Base-by-base conservation (phyloP, 1,284 basidiomycete species). In the Clitocybe nebularis region DNA sequence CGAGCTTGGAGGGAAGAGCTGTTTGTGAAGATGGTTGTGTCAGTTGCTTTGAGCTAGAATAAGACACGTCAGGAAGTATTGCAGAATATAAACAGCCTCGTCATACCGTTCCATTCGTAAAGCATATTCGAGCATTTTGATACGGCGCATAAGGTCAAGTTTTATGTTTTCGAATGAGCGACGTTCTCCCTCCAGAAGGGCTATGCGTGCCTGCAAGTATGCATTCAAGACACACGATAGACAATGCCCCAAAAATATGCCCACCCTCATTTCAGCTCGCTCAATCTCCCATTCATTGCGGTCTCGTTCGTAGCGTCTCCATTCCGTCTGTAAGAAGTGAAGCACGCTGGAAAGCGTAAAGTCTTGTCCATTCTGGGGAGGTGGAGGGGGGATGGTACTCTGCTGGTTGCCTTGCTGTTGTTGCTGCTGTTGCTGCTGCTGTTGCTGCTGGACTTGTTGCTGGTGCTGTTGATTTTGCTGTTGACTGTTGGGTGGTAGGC, bases 201-300 rank as follows among this genome's bases (percentile, higher is more conserved):
- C 95, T 54, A 99, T 97, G 39, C 95, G 83, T 43, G 94, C 93
- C 88, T 93, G 58, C 5, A 42, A 46, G 44, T 43, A 44, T 40
- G 45, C 32, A 45, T 41, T 49, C 50, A 46, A 21, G n/a, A n/a
- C n/a, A n/a, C n/a, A n/a, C 49, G 49, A 48, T 50, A 56, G 51
- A 49, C 57, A 55, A 49, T 49, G 41, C 45, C 48, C 53, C 41
- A 46, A 46, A 43, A 53, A 55, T 50, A 44, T 55, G 80, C 87
- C 57, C 55, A 93, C 94, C 74, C 94, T 79, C 93, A 99, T 96
- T 68, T 99, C 95, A 24, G 96, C 95, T 54, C 95, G 76, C 69
- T 99, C 95, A 58, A 99, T 99, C 74, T 98, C 95, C 95, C 94
- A 99, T 67, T 98, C 94, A 64, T 99, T 99, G 57, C 95, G 80